Evolutionary conservation across 108 stramenopile species (phyloP).

Genomic region (Cyclotella distinguenda): DNA sequence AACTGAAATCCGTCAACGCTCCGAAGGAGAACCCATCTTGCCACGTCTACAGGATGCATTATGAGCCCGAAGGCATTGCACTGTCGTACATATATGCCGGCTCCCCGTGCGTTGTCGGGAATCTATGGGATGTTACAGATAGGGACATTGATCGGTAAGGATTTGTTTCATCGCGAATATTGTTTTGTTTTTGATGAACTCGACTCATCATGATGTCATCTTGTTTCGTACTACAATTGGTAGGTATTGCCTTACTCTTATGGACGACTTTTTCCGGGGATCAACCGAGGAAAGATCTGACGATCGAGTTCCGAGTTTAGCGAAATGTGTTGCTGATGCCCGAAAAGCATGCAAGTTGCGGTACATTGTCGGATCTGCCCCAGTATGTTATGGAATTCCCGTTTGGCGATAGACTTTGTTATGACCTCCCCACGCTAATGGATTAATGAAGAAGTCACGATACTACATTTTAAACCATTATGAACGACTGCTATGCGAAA

Average conservation of each 20-base stretch:
- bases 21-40: conserved; percentile 43
- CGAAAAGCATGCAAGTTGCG: conserved; percentile 87
- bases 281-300: conserved; percentile 1
- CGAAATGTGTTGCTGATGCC: conserved; percentile 81
- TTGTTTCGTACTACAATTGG: no score
- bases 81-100: conserved; percentile 89
- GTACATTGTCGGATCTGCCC: conserved; percentile 91
- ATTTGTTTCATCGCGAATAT: conserved; percentile 9
- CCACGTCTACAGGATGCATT: conserved; percentile 46
- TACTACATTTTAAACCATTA: neutral
- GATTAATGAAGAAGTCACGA: neutral
- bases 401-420: conserved; percentile 9
- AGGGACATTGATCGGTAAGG: conserved; percentile 92
- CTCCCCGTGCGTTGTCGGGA: conserved; percentile 93
- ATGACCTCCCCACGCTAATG: neutral
- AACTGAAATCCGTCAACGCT: conserved; percentile 71
- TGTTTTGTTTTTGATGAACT: neutral
- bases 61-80: conserved; percentile 95
- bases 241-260: conserved; percentile 65
- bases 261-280: conserved; percentile 53
- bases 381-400: conserved; percentile 95
- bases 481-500: neutral
- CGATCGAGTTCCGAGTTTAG: conserved; percentile 45
- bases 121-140: conserved; percentile 99
- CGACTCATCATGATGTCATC: neutral